Evolutionary conservation across 2,329 filamentous ascomycete species (phyloP).

Genomic region (Massarina eburnea): DNA sequence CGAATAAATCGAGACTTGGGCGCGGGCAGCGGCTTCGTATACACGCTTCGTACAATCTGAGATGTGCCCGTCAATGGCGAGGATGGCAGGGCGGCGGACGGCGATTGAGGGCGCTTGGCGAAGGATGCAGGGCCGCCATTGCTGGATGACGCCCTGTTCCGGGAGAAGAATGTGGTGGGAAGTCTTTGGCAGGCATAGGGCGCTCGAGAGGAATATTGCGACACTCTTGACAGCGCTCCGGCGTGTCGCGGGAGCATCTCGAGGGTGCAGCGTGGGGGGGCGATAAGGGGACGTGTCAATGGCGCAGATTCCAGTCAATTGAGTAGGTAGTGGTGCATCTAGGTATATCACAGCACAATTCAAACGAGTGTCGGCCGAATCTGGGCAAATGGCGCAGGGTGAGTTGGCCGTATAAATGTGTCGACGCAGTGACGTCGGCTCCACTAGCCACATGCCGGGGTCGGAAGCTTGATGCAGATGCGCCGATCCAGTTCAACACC

Average conservation of each 20-base stretch:
- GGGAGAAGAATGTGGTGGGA: conserved; percentile 7
- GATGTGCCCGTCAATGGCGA: conserved; percentile 20
- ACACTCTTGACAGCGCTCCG: conserved; percentile 30
- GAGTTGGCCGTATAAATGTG: not conserved
- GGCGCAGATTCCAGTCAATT: conserved; percentile 13
- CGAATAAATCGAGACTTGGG: conserved; percentile 44
- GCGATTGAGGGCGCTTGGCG: conserved; percentile 25
- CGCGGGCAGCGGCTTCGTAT: conserved; percentile 33
- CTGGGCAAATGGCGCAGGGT: not conserved
- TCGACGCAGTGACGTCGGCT: conserved; percentile 5
- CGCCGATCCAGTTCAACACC: conserved; percentile 8
- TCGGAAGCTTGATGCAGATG: conserved; percentile 13
- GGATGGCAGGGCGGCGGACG: conserved; percentile 19
- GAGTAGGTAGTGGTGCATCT: not conserved
- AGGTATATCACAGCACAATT: conserved; percentile 2
- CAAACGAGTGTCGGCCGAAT: conserved; percentile 9
- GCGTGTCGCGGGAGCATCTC: conserved; percentile 36
- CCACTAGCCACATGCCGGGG: too few relatives aligned
- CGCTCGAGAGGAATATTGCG: conserved; percentile 20
- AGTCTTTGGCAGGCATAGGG: conserved; percentile 13
- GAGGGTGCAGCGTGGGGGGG: conserved; percentile 4
- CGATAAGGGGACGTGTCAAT: conserved; percentile 6
- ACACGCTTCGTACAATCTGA: conserved; percentile 25
- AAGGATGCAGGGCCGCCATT: conserved; percentile 27
- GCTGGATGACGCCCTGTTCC: conserved; percentile 26